A percentile compares a stretch with the other conserved stretches of the same genome.
These are phyloP conservation scores for Bjerkandera adusta DNA, from an alignment of 1,284 basidiomycete genomes.

Conservation along the genomic window DNA sequence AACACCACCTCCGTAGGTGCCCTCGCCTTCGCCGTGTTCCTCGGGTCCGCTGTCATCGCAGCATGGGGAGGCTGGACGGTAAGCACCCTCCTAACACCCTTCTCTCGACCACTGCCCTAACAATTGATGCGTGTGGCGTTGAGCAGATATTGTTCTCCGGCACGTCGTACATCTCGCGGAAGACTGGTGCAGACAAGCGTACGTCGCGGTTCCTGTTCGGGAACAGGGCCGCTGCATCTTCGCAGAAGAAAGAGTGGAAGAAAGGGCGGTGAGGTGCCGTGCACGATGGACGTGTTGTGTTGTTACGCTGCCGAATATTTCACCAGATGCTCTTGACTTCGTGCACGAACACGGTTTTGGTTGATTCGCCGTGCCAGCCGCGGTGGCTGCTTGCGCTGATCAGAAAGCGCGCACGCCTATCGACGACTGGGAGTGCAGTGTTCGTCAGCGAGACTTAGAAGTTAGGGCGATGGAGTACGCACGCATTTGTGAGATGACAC, in stretches of 20 bases:
- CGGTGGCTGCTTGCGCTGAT: slow-evolving; percentile 92
- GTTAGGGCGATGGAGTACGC: slow-evolving; percentile 9
- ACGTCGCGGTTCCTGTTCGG: slow-evolving; percentile 78
- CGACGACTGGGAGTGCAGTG: slow-evolving; percentile 63
- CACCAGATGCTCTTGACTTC: slow-evolving; percentile 65
- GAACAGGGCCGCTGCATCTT: slow-evolving; percentile 69
- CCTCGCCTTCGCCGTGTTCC: slow-evolving; percentile 49
- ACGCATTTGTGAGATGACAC: slow-evolving; percentile 90
- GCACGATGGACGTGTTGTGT: slow-evolving; percentile 1
- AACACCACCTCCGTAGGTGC: slow-evolving; percentile 58
- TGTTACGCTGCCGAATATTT: not conserved
- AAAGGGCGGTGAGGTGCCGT: slow-evolving; percentile 29
- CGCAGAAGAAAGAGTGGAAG: slow-evolving; percentile 66
- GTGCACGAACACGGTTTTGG: slow-evolving; percentile 86
- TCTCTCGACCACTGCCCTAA: not conserved
- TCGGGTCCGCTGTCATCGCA: slow-evolving; percentile 50
- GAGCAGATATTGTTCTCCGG: slow-evolving; percentile 63
- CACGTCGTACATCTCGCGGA: slow-evolving; percentile 55
- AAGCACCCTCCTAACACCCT: slow-evolving; percentile 27
- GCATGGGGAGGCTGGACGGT: slow-evolving; percentile 75
- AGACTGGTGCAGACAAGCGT: slow-evolving; percentile 77
- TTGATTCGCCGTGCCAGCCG: slow-evolving; percentile 92
- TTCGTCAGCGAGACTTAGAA: not conserved
- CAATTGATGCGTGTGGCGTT: not conserved
- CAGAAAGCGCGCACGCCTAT: slow-evolving; percentile 82